These are phyloP conservation scores for Spinacia oleracea DNA, from an alignment of 179 eudicot species.

Conservation along the genomic window DNA sequence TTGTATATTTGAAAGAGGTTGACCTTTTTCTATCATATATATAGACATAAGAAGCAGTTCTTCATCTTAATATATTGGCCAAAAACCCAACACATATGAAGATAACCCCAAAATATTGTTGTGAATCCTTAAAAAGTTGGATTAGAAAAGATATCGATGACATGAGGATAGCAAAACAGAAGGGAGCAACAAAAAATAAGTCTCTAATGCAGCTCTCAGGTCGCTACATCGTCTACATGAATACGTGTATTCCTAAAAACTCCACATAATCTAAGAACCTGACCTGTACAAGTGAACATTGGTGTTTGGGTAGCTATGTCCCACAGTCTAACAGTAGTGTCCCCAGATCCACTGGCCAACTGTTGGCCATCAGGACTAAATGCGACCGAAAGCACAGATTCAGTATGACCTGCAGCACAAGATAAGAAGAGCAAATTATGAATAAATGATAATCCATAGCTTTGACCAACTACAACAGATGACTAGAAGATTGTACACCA, in stretches of 20 bases:
- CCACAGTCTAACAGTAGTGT: conserved; percentile 96
- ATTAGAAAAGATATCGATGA: background rate
- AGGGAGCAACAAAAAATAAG: background rate
- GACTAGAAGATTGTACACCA: background rate
- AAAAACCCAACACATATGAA: background rate
- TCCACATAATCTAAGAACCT: conserved; percentile 13
- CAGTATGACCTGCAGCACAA: conserved; percentile 72
- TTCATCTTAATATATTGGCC: too few relatives aligned
- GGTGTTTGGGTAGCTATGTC: conserved; percentile 95
- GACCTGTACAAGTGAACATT: conserved; percentile 84
- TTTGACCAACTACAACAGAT: background rate
- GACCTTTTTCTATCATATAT: too few relatives aligned
- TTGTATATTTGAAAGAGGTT: too few relatives aligned
- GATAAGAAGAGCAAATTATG: background rate
- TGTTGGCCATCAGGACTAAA: conserved; percentile 96
- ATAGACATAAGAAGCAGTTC: too few relatives aligned
- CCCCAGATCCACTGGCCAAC: conserved; percentile 95
- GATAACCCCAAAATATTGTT: background rate
- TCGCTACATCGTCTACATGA: background rate
- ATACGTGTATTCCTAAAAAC: background rate
- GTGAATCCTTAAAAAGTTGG: too few relatives aligned
- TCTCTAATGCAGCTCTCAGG: background rate
- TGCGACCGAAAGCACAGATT: conserved; percentile 92
- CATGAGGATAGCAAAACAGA: background rate
- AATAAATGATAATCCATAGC: background rate